Conservation (phyloP, 352 stramenopile species). For the Pythium monospermum region DNA sequence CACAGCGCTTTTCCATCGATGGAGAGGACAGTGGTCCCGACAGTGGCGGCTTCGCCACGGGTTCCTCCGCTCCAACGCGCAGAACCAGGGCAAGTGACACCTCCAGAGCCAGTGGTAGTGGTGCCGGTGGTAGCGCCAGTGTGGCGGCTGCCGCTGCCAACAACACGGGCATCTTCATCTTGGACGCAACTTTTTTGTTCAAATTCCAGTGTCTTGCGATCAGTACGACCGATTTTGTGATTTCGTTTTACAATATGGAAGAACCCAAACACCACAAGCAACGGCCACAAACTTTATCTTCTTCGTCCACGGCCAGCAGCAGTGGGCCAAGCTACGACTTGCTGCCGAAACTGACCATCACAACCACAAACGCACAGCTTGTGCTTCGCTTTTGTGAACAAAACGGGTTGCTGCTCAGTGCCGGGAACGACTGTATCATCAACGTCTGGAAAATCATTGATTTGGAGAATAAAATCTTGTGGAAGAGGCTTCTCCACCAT, state of each 20-base stretch:
- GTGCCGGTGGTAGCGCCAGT: neutral
- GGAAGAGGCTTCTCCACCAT: slow-evolving; percentile 47
- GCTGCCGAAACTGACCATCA: slow-evolving; percentile 49
- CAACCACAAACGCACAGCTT: slow-evolving; percentile 52
- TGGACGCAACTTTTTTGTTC: slow-evolving; percentile 63
- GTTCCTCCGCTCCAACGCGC: too few relatives aligned
- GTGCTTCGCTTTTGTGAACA: slow-evolving; percentile 62
- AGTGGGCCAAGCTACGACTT: slow-evolving; percentile 32
- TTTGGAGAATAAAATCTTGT: slow-evolving; percentile 46
- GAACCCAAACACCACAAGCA: slow-evolving; percentile 35
- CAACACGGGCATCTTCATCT: slow-evolving; percentile 39
- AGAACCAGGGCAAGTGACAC: too few relatives aligned
- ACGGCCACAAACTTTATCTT: too few relatives aligned
- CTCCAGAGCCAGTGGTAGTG: too few relatives aligned
- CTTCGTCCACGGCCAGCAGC: slow-evolving; percentile 13
- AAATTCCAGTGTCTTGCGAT: slow-evolving; percentile 57
- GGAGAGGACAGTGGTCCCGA: neutral
- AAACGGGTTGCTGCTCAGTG: slow-evolving; percentile 43
- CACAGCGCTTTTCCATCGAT: too few relatives aligned
- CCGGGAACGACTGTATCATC: slow-evolving; percentile 64
- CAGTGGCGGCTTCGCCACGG: neutral
- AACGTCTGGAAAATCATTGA: slow-evolving; percentile 71
- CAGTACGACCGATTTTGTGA: slow-evolving; percentile 72
- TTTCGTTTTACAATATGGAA: slow-evolving; percentile 78
- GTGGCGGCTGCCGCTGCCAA: neutral